Evolutionary conservation across 768 basidiomycete species (phyloP).

Genomic region (Amanita brunnescens): DNA sequence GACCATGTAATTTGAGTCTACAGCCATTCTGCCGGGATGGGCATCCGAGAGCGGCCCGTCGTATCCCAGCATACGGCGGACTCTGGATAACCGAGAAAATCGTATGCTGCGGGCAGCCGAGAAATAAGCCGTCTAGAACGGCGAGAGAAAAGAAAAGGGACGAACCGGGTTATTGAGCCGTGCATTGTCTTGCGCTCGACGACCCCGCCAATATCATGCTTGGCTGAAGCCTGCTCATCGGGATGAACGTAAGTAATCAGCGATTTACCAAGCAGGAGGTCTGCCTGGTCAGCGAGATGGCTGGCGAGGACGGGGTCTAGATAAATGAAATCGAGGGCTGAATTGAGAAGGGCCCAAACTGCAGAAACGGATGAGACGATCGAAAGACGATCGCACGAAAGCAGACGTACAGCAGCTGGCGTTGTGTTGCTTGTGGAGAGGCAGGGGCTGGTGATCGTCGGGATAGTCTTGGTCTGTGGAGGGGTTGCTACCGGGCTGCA

Average conservation of each 20-base stretch:
- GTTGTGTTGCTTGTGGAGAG: conserved; percentile 53
- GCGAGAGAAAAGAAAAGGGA: conserved; percentile 14
- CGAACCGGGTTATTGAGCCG: conserved; percentile 72
- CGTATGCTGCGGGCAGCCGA: conserved; percentile 47
- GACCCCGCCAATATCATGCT: conserved; percentile 64
- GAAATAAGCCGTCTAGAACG: conserved; percentile 6
- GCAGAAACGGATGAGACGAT: conserved; percentile 22
- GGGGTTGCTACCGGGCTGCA: conserved; percentile 9
- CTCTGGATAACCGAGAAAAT: conserved; percentile 65
- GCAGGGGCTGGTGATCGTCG: conserved; percentile 26
- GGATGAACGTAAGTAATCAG: conserved; percentile 78
- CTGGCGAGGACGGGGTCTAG: conserved; percentile 69
- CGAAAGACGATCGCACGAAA: conserved; percentile 27
- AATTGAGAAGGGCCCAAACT: conserved; percentile 81
- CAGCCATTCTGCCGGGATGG: conserved; percentile 58
- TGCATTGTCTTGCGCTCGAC: conserved; percentile 68
- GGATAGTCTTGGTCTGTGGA: conserved; percentile 14
- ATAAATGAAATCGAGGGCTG: conserved; percentile 71
- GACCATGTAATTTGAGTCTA: conserved; percentile 73
- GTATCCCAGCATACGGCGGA: conserved; percentile 68
- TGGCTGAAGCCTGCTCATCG: conserved; percentile 70
- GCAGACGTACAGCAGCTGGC: conserved; percentile 66
- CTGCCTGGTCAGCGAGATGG: conserved; percentile 67
- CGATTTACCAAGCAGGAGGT: conserved; percentile 58
- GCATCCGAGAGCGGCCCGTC: conserved; percentile 37